These are phyloP conservation scores for Anisodus acutangulus DNA, from an alignment of 257 asterid species.

Conservation along the genomic window DNA sequence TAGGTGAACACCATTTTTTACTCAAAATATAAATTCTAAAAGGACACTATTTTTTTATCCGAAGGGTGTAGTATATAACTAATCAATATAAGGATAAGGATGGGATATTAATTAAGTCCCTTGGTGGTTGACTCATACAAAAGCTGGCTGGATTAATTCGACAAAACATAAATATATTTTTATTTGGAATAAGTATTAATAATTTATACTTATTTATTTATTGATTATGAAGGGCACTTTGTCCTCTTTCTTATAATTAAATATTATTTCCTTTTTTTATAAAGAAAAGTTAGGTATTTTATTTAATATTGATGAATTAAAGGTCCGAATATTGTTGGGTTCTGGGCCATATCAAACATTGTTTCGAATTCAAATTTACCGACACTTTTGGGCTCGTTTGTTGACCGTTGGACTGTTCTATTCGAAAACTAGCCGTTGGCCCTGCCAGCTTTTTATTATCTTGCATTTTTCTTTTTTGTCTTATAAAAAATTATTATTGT, in stretches of 20 bases:
- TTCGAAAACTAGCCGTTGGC: slow-evolving; percentile 33
- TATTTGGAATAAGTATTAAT: not conserved
- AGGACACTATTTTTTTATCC: too few relatives aligned
- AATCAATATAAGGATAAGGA: not conserved
- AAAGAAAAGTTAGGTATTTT: not conserved
- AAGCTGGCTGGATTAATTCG: slow-evolving; percentile 4
- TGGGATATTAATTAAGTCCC: not conserved
- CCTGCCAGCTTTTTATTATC: slow-evolving; percentile 13
- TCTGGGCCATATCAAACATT: not conserved
- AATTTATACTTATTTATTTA: not conserved
- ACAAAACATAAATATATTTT: not conserved
- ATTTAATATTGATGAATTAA: not conserved
- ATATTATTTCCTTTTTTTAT: not conserved
- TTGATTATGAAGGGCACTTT: not conserved
- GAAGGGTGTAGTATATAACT: not conserved
- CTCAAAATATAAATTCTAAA: too few relatives aligned
- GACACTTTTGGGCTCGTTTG: slow-evolving; percentile 20
- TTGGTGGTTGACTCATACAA: slow-evolving; percentile 13
- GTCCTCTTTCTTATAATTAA: not conserved
- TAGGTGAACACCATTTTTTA: too few relatives aligned
- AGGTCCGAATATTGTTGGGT: slow-evolving; percentile 1
- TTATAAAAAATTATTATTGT: too few relatives aligned
- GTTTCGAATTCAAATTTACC: slow-evolving; percentile 24
- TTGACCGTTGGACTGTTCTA: slow-evolving; percentile 27
- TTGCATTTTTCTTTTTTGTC: not conserved